phyloP scores from a whole-genome alignment of 1,284 basidiomycete species.

The Entoloma clypeatum region DNA sequence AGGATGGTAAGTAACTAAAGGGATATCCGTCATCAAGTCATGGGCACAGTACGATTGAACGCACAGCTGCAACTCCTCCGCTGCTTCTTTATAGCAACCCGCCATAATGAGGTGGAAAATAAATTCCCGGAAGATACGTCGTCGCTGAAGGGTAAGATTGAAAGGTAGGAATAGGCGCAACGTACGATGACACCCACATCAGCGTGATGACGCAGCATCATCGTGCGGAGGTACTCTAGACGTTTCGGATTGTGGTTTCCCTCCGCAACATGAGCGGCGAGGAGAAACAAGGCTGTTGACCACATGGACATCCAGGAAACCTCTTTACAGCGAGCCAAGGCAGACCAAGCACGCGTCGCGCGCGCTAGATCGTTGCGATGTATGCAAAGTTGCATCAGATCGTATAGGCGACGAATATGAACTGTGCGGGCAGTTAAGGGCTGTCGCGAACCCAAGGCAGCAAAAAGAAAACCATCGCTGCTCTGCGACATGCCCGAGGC shows the following conservation, averaged over 20 bases:
- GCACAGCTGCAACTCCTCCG: constrained; percentile 84
- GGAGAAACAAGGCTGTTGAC: constrained; percentile 63
- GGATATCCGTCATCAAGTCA: constrained; percentile 6
- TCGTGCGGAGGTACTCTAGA: constrained; percentile 59
- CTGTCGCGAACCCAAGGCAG: constrained; percentile 42
- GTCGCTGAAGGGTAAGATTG: constrained; percentile 47
- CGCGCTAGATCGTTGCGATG: constrained; percentile 64
- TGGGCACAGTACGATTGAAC: constrained; percentile 21
- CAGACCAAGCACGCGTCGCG: constrained; percentile 74
- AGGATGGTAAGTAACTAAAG: constrained; percentile 74
- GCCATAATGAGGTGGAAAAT: constrained; percentile 61
- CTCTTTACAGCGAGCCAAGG: constrained; percentile 82
- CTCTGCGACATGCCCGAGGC: constrained; percentile 14
- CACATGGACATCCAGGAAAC: constrained; percentile 75
- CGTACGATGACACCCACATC: constrained; percentile 43
- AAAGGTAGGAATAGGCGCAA: constrained; percentile 1
- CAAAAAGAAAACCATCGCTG: constrained; percentile 51
- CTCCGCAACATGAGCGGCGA: constrained; percentile 36
- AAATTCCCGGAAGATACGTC: constrained; percentile 71
- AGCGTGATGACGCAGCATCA: constrained; percentile 65
- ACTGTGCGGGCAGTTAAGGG: constrained; percentile 55
- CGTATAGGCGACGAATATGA: constrained; percentile 70
- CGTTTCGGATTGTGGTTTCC: constrained; percentile 32
- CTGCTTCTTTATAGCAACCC: constrained; percentile 59
- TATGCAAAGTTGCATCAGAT: constrained; percentile 71